Evolutionary conservation across 805 yeast species (phyloP).

Genomic region (Candida pseudofarinosa): DNA sequence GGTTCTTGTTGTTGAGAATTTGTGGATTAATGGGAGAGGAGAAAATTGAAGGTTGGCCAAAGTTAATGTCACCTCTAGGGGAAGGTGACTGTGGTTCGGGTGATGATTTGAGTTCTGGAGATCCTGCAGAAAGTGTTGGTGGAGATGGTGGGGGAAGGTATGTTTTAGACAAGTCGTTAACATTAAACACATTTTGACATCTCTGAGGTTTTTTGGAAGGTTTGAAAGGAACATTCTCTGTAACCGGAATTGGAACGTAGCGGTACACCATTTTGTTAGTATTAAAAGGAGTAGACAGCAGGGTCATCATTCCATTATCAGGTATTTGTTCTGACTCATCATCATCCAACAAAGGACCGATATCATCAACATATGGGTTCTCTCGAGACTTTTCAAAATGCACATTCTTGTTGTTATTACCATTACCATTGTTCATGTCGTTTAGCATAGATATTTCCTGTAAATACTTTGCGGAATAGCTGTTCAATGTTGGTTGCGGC

Average conservation of each 20-base stretch:
- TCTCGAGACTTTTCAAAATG: background rate
- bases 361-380: constrained; percentile 29
- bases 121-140: constrained; percentile 27
- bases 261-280: constrained; percentile 12
- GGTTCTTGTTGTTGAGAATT: constrained; percentile 13
- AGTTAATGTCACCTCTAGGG: constrained; percentile 14
- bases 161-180: constrained; percentile 6
- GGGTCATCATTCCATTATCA: background rate
- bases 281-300: constrained; percentile 5
- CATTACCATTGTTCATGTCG: background rate
- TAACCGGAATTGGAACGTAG: constrained; percentile 40
- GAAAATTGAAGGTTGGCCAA: constrained; percentile 7
- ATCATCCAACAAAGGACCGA: constrained; percentile 26
- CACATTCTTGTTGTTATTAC: background rate
- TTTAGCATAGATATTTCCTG: constrained; percentile 20
- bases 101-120: constrained; percentile 36
- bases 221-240: constrained; percentile 1
- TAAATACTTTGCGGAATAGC: constrained; percentile 41
- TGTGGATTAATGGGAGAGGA: constrained; percentile 25
- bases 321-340: background rate
- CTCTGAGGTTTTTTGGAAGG: constrained; percentile 6
- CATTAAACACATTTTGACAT: constrained; percentile 3
- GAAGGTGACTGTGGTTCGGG: constrained; percentile 38
- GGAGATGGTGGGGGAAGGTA: constrained; percentile 37
- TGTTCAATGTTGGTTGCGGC: constrained; percentile 13